Percentiles rank a stretch among this genome's conserved stretches.
phyloP scores from a whole-genome alignment of 2,329 filamentous ascomycete species.

The Penicillium sp. region DNA sequence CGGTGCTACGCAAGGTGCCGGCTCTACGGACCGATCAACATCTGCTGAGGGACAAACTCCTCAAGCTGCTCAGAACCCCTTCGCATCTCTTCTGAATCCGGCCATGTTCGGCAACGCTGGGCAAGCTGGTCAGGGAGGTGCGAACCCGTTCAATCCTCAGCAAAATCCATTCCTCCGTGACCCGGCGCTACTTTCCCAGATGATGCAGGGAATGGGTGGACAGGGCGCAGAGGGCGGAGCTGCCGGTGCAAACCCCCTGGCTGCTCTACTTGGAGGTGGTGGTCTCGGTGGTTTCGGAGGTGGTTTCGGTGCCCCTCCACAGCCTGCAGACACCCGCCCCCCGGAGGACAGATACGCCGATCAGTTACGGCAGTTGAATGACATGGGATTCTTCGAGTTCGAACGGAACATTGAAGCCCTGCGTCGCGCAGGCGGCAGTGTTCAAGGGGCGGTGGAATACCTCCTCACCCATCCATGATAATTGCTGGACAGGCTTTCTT shows the following conservation, averaged over 20 bases:
- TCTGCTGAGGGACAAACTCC: constrained; percentile 35
- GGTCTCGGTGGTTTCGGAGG: constrained; percentile 41
- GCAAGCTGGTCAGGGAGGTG: constrained; percentile 38
- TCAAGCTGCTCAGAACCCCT: constrained; percentile 60
- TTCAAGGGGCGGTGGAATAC: constrained; percentile 68
- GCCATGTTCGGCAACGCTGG: constrained; percentile 36
- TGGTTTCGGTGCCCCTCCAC: constrained; percentile 46
- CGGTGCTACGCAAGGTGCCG: constrained; percentile 30
- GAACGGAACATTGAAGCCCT: constrained; percentile 87
- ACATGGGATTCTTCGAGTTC: constrained; percentile 99
- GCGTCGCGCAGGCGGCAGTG: constrained; percentile 84
- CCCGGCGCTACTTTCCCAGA: constrained; percentile 56
- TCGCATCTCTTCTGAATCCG: constrained; percentile 62
- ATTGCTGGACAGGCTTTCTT: not conserved
- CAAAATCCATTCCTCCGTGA: constrained; percentile 59
- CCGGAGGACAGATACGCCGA: constrained; percentile 91
- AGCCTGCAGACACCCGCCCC: constrained; percentile 75
- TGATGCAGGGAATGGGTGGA: constrained; percentile 53
- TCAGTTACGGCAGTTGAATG: constrained; percentile 88
- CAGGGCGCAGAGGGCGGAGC: constrained; percentile 35
- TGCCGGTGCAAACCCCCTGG: constrained; percentile 44
- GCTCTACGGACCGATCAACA: constrained; percentile 28
- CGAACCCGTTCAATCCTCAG: constrained; percentile 48
- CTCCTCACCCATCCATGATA: constrained; percentile 38
- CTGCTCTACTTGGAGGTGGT: constrained; percentile 55